A percentile compares a stretch with the other conserved stretches of the same genome.
Conservation (phyloP, 441 rosid species). For the Viola pubescens region DNA sequence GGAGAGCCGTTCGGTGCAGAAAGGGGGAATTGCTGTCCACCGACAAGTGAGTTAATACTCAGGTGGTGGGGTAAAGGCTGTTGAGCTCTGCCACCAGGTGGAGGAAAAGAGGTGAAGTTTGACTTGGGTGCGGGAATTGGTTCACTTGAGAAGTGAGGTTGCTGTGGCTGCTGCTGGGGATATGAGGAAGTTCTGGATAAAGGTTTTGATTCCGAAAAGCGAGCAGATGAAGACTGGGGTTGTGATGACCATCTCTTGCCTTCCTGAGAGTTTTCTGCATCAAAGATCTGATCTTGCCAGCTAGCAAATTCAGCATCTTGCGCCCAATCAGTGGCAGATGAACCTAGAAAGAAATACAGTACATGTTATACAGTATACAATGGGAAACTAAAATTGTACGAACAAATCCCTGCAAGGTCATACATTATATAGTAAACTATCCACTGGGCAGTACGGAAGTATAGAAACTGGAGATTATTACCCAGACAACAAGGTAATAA, state of each 20-base stretch:
- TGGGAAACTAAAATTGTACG: no score
- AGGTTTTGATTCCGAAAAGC: conserved; percentile 47
- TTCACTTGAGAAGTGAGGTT: conserved; percentile 62
- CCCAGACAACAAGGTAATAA: no score
- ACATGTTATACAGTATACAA: no score
- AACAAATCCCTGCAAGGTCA: no score
- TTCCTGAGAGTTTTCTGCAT: conserved; percentile 49
- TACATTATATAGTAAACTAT: no score
- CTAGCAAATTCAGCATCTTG: conserved; percentile 64
- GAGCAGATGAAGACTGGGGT: conserved; percentile 49
- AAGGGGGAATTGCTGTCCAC: conserved; percentile 47
- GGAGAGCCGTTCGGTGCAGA: conserved; percentile 50
- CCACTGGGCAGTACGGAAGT: no score
- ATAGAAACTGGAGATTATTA: no score
- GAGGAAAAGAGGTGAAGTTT: conserved; percentile 67
- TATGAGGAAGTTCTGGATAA: conserved; percentile 79
- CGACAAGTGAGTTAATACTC: conserved; percentile 39
- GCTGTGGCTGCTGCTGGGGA: conserved; percentile 63
- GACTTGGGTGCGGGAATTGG: conserved; percentile 59
- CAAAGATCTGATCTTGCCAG: conserved; percentile 66
- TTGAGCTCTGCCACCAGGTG: conserved; percentile 53
- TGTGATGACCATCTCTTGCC: conserved; percentile 73
- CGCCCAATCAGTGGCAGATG: conserved; percentile 79
- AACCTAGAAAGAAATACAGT: conserved; percentile 44
- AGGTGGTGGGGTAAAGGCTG: conserved; percentile 47